Percentiles rank a stretch among this genome's conserved stretches.
Conservation (phyloP, 495 filamentous ascomycete species). For the Annulohypoxylon moriforme region DNA sequence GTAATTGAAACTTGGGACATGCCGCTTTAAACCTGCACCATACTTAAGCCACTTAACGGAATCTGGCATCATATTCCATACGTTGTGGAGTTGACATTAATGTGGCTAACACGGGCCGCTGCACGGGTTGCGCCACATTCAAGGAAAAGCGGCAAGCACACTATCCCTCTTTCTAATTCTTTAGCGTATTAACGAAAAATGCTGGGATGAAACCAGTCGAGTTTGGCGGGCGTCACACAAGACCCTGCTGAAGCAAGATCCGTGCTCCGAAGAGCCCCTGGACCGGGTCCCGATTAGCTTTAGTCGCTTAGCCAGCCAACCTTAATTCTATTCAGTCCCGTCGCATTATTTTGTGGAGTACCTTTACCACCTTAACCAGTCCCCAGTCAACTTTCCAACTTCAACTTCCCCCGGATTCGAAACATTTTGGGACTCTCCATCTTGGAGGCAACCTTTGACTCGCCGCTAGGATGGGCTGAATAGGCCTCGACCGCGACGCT, state of each 20-base stretch:
- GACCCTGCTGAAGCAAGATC: slow-evolving; percentile 48
- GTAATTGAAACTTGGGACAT: slow-evolving; percentile 32
- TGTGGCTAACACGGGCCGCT: not conserved
- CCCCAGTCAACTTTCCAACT: slow-evolving; percentile 20
- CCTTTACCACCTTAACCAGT: slow-evolving; percentile 6
- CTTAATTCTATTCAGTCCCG: slow-evolving; percentile 27
- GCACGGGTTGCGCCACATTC: not conserved
- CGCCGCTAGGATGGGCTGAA: not conserved
- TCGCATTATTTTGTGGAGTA: slow-evolving; percentile 13
- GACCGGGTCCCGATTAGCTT: slow-evolving; percentile 2
- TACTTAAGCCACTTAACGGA: not conserved
- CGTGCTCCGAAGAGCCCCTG: slow-evolving; percentile 43
- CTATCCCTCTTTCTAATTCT: too few relatives aligned
- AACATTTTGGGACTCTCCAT: slow-evolving; percentile 10
- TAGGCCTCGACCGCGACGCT: not conserved
- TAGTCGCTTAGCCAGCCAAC: slow-evolving; percentile 33
- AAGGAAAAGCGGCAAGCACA: not conserved
- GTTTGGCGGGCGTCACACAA: slow-evolving; percentile 49
- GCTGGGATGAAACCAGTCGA: slow-evolving; percentile 45
- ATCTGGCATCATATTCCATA: too few relatives aligned
- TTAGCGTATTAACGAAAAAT: slow-evolving; percentile 14
- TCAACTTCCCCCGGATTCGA: slow-evolving; percentile 17
- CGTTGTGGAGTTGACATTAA: not conserved
- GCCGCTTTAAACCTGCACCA: not conserved
- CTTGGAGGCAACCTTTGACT: not conserved